phyloP scores from a whole-genome alignment of 2,329 filamentous ascomycete genomes.

The Pestalotiopsis sp. region DNA sequence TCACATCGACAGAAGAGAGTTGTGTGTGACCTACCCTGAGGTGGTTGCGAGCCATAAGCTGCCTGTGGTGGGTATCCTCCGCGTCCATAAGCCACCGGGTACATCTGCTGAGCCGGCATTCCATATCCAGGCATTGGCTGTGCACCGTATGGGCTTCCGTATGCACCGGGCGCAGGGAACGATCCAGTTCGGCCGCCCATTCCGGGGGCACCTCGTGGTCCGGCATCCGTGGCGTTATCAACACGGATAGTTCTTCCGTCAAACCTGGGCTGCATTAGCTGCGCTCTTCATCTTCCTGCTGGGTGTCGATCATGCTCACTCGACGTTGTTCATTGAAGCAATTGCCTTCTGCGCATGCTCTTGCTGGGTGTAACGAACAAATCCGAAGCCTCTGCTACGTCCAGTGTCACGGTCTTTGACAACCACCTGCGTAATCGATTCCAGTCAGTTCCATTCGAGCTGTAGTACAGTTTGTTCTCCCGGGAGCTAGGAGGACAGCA shows the following conservation, averaged over 20 bases:
- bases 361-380: constrained; percentile 85
- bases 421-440: constrained; percentile 71
- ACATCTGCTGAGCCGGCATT: constrained; percentile 38
- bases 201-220: constrained; percentile 60
- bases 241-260: constrained; percentile 94
- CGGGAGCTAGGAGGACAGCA: background rate
- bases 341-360: constrained; percentile 78
- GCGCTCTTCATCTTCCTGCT: no score
- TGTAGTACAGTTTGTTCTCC: background rate
- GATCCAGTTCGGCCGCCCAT: constrained; percentile 35
- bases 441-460: background rate
- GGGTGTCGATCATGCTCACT: constrained; percentile 61
- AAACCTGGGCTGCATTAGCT: constrained; percentile 62
- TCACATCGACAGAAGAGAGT: background rate
- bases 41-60: constrained; percentile 44
- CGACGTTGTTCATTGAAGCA: constrained; percentile 80
- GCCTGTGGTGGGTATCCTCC: constrained; percentile 41
- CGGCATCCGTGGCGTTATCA: constrained; percentile 88
- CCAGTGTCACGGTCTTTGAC: constrained; percentile 97
- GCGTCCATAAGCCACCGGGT: constrained; percentile 44
- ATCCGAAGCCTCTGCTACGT: constrained; percentile 95
- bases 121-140: constrained; percentile 38
- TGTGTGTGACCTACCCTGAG: constrained; percentile 40
- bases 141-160: constrained; percentile 36
- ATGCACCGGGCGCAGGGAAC: constrained; percentile 35